phyloP scores from a whole-genome alignment of 2,329 filamentous ascomycete genomes.

The Fusarium sarcochroum region DNA sequence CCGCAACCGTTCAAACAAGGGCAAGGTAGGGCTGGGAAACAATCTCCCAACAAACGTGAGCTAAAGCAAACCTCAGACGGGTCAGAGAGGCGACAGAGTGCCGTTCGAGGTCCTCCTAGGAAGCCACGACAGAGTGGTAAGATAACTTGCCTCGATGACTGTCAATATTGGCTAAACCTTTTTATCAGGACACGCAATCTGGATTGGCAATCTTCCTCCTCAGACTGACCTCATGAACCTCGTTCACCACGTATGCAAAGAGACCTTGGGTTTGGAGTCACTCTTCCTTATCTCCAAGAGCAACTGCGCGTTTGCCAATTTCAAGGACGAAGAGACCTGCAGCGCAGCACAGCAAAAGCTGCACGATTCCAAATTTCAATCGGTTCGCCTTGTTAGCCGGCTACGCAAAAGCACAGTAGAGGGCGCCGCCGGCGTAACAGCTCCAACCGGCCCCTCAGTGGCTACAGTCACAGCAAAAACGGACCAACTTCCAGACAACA shows the following conservation, averaged over 20 bases:
- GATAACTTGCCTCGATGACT: slow-evolving; percentile 45
- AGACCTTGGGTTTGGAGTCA: slow-evolving; percentile 85
- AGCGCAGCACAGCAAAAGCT: slow-evolving; percentile 83
- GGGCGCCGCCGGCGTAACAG: slow-evolving; percentile 61
- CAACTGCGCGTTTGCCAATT: slow-evolving; percentile 98
- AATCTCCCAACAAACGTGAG: slow-evolving; percentile 26
- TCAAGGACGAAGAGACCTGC: slow-evolving; percentile 84
- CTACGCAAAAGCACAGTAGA: slow-evolving; percentile 73
- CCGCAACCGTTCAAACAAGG: slow-evolving; percentile 34
- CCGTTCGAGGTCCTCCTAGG: slow-evolving; percentile 54
- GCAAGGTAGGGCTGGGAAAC: slow-evolving; percentile 44
- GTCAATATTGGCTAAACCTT: slow-evolving; percentile 15
- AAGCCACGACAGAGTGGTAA: slow-evolving; percentile 72
- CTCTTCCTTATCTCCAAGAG: slow-evolving; percentile 96
- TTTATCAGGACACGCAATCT: slow-evolving; percentile 82
- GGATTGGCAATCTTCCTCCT: slow-evolving; percentile 94
- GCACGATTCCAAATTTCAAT: slow-evolving; percentile 91
- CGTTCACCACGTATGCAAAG: slow-evolving; percentile 91
- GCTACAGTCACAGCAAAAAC: slow-evolving; percentile 48
- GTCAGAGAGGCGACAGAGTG: slow-evolving; percentile 41
- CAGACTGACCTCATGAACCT: slow-evolving; percentile 84
- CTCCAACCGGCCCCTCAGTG: slow-evolving; percentile 69
- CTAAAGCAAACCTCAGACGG: slow-evolving; percentile 42
- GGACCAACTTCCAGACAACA: slow-evolving; percentile 28
- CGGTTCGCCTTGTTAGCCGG: slow-evolving; percentile 87